Percentiles rank a stretch among this genome's conserved stretches.
phyloP scores from a whole-genome alignment of 2,329 filamentous ascomycete genomes.

The Pseudogymnoascus sp. region DNA sequence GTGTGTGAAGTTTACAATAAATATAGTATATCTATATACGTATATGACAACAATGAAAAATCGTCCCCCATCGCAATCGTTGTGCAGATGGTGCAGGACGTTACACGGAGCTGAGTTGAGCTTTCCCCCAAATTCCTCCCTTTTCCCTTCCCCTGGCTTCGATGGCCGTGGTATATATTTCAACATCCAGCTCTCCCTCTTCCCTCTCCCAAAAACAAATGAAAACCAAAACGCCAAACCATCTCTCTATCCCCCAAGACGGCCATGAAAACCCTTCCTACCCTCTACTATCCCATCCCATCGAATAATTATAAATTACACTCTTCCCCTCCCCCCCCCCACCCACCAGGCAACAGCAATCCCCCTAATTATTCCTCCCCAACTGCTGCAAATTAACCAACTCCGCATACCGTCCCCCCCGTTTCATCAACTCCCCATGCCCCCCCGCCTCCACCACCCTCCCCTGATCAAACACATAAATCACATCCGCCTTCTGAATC shows the following conservation, averaged over 20 bases:
- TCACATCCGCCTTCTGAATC: constrained; percentile 88
- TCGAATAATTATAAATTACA: neutral
- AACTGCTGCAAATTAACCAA: constrained; percentile 73
- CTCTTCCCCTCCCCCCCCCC: too few relatives aligned
- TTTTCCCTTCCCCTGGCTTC: neutral
- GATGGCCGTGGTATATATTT: neutral
- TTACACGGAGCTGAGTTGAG: neutral
- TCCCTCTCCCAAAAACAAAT: neutral
- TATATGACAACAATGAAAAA: neutral
- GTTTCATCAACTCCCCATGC: constrained; percentile 63
- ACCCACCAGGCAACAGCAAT: too few relatives aligned
- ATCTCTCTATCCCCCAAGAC: constrained; percentile 1
- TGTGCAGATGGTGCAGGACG: neutral
- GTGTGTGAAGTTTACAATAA: neutral
- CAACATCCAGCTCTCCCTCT: neutral
- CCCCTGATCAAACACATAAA: constrained; percentile 94
- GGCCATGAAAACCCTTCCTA: neutral
- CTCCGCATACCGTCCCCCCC: constrained; percentile 66
- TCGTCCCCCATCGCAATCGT: neutral
- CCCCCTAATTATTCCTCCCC: constrained; percentile 39
- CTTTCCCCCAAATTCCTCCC: neutral
- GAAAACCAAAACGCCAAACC: neutral
- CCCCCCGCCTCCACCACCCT: constrained; percentile 77
- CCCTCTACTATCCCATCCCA: neutral
- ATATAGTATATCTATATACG: neutral